Base-by-base conservation (phyloP, 1,284 basidiomycete species). In the Irpex sp. region DNA sequence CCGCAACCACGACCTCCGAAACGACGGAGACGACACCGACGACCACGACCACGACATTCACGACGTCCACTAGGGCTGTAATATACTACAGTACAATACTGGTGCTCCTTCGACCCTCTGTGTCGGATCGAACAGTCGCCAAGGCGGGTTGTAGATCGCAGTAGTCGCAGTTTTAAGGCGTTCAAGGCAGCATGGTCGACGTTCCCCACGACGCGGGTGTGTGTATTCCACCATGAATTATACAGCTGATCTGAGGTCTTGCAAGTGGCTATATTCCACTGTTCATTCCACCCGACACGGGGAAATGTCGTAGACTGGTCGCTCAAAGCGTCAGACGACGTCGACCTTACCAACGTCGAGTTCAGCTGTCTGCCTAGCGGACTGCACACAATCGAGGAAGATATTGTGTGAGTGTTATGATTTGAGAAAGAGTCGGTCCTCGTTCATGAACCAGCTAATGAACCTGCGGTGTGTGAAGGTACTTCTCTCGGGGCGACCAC, bases 301-400 rank as follows among this genome's bases (percentile, higher is more conserved):
- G 90, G 90, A 9, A 92, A 91, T 72, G 73, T 87, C 13, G 77
- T 92, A 26, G 90, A 92, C 73, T 93, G 91, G 90, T 83, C 79
- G 47, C 71, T 88, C 33, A 90, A 86, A 68, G 83, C 85, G 17
- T 83, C 78, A 69, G 82, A 90, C 64, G 89, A 87, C 71, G 68
- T 92, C 59, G 81, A 80, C 65, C 78, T 93, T 33, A 84, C 86
- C 47, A 81, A 85, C 68, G 79, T 93, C 60, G 91, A 93, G 73
- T 93, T 91, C 73, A 91, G 83, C 68, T 86, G 85, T 11, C 79
- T 93, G 21, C 91, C 91, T 0, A 91, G 89, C 66, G 92, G 90
- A 2, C 76, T 93, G n/a, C 92, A 93, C 73, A 77, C 87, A 1
- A 84, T 93, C 21, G 88, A 92, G 66, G 80, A 83, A 51, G 91